Conservation (phyloP, 371 early-diverging fungal genomes). For the Haplosporangium sp. region DNA sequence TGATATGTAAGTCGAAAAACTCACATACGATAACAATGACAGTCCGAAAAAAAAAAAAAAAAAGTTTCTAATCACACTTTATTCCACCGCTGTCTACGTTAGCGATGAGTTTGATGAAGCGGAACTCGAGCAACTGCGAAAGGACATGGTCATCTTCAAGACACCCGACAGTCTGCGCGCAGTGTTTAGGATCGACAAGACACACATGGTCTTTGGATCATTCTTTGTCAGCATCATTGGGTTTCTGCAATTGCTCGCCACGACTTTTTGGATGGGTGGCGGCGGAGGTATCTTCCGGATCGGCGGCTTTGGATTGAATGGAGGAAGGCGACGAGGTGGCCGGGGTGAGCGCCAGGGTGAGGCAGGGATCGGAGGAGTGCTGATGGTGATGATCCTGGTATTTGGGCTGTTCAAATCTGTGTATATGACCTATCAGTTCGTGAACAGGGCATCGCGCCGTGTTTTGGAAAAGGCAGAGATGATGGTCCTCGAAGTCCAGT, state of each 20-base stretch:
- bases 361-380: constrained; percentile 30
- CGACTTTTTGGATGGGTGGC: constrained; percentile 52
- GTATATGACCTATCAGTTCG: constrained; percentile 47
- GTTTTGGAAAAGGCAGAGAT: constrained; percentile 45
- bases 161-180: constrained; percentile 49
- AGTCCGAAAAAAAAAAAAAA: too few species aligned
- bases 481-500: constrained; percentile 49
- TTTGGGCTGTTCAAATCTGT: constrained; percentile 53
- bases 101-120: constrained; percentile 33
- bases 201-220: constrained; percentile 55
- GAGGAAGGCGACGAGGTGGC: constrained; percentile 47
- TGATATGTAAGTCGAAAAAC: constrained; percentile 40
- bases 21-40: too few species aligned
- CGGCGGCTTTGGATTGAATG: constrained; percentile 45
- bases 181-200: constrained; percentile 54
- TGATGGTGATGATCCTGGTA: constrained; percentile 39
- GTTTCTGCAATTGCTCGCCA: constrained; percentile 52
- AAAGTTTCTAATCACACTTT: too few species aligned
- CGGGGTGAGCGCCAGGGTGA: constrained; percentile 42
- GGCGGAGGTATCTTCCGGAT: constrained; percentile 50
- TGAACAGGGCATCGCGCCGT: constrained; percentile 30
- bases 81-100: too few species aligned
- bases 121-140: constrained; percentile 14
- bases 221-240: constrained; percentile 56
- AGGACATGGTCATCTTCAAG: constrained; percentile 35